These are phyloP conservation scores for Dictyophora rubrovolvata DNA, from an alignment of 768 basidiomycete species.

Conservation along the genomic window DNA sequence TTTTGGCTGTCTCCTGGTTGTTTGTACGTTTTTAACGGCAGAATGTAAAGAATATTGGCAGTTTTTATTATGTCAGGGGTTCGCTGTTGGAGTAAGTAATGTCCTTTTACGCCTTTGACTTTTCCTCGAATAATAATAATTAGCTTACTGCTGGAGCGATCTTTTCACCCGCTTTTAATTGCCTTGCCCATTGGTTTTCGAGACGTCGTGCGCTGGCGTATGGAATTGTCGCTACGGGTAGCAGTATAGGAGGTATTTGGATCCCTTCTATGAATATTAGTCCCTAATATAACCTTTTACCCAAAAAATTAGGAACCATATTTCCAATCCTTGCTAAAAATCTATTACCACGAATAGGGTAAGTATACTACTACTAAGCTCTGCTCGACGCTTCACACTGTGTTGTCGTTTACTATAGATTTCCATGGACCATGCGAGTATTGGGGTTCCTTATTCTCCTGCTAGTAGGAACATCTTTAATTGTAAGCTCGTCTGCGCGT, in stretches of 20 bases:
- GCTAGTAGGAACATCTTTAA: slow-evolving; percentile 42
- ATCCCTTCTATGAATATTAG: slow-evolving; percentile 42
- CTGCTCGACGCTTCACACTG: not conserved
- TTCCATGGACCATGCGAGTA: slow-evolving; percentile 67
- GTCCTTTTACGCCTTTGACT: not conserved
- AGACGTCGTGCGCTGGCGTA: slow-evolving; percentile 44
- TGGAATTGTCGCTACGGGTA: slow-evolving; percentile 54
- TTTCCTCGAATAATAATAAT: not conserved
- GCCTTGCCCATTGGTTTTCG: slow-evolving; percentile 29
- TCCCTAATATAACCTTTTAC: slow-evolving; percentile 38
- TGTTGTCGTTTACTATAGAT: slow-evolving; percentile 30
- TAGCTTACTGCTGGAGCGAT: slow-evolving; percentile 14
- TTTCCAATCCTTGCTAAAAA: slow-evolving; percentile 13
- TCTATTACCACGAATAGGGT: slow-evolving; percentile 13
- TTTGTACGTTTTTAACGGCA: slow-evolving; percentile 53
- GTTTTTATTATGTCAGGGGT: slow-evolving; percentile 64
- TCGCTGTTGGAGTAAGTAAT: slow-evolving; percentile 48
- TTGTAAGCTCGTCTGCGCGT: slow-evolving; percentile 24
- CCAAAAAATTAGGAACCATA: slow-evolving; percentile 11
- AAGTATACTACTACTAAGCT: not conserved
- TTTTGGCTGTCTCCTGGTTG: slow-evolving; percentile 41
- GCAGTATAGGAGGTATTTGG: slow-evolving; percentile 55
- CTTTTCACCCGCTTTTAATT: slow-evolving; percentile 14
- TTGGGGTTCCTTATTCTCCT: slow-evolving; percentile 52
- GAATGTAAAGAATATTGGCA: slow-evolving; percentile 73